phyloP scores from a whole-genome alignment of 805 yeast genomes.

The Suhomyces emberorum region DNA sequence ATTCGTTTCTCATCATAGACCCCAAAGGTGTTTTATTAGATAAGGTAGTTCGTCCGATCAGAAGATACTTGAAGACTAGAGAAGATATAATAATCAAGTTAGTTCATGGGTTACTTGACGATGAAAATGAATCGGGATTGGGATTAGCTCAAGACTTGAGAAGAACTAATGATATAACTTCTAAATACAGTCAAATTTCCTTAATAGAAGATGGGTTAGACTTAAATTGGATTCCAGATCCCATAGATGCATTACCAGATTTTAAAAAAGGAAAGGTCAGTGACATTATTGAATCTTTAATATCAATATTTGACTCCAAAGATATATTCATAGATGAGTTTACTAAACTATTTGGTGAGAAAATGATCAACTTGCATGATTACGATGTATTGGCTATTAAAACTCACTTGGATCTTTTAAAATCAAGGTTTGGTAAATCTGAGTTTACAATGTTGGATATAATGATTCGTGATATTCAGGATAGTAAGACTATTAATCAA shows the following conservation, averaged over 20 bases:
- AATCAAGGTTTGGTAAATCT: conserved; percentile 60
- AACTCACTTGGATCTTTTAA: conserved; percentile 50
- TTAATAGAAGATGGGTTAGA: conserved; percentile 36
- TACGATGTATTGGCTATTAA: conserved; percentile 40
- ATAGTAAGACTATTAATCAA: conserved; percentile 48
- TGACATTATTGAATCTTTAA: conserved; percentile 68
- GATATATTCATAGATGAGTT: conserved; percentile 65
- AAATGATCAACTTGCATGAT: conserved; percentile 44
- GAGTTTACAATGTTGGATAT: conserved; percentile 72
- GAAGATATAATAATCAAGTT: conserved; percentile 68
- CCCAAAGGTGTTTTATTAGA: conserved; percentile 83
- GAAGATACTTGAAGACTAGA: conserved; percentile 67
- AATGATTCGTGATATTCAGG: conserved; percentile 72
- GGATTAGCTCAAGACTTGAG: conserved; percentile 57
- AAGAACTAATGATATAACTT: conserved; percentile 9
- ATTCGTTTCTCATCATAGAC: conserved; percentile 72
- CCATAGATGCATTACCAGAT: conserved; percentile 86
- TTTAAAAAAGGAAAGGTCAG: conserved; percentile 58
- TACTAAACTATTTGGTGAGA: conserved; percentile 54
- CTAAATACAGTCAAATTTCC: not conserved
- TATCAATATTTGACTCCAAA: conserved; percentile 70
- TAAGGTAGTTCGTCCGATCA: conserved; percentile 71
- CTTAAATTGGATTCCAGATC: conserved; percentile 77
- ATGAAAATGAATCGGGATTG: conserved; percentile 32
- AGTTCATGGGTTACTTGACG: conserved; percentile 66